Evolutionary conservation across 2,329 filamentous ascomycete genomes (phyloP), one percentile per base, ranked within the genome.

Genomic region (Fusarium sp.): DNA sequence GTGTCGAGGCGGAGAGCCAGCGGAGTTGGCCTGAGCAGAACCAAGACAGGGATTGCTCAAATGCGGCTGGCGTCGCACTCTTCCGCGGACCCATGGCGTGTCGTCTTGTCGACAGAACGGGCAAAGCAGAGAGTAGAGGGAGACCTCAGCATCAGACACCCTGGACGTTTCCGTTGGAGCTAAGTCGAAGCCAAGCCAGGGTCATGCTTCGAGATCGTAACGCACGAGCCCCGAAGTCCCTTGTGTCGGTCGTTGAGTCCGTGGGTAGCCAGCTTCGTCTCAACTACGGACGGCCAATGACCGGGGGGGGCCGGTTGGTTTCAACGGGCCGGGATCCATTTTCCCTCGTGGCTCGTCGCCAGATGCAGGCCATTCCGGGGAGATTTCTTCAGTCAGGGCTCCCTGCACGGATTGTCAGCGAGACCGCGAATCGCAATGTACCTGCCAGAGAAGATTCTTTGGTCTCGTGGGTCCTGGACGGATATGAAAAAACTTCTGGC

Each of bases 91-190:
- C 72, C 54, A 63, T 66, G 59, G 66, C 62, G 59, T 68, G 59
- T 66, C 54, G 55, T 63, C 68, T 71, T 57, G 67, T 68, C 55
- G 27, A 55, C 40, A 43, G 43, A 59, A 47, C 59, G 46, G 54
- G 67, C 54, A 50, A 71, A 63, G 57, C 50, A 69, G 51, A 61
- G 40, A 40, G 41, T 44, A 48, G 48, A 48, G 62, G 47, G 37
- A 63, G 34, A 50, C 48, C 27, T 37, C 50, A 23, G 44, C 44
- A 55, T 52, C 46, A 43, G 60, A 43, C 47, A 62, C 60, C 69
- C 62, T 74, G 56, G 59, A 55, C 60, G 61, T 60, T 70, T 74
- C 70, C 68, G 55, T 74, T 58, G 46, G 56, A 71, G 58, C 65
- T 47, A 68, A 65, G 56, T 50, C 57, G 30, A 52, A 31, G 48